Base-by-base conservation (phyloP, 495 filamentous ascomycete species). In the Penicillium steckii region DNA sequence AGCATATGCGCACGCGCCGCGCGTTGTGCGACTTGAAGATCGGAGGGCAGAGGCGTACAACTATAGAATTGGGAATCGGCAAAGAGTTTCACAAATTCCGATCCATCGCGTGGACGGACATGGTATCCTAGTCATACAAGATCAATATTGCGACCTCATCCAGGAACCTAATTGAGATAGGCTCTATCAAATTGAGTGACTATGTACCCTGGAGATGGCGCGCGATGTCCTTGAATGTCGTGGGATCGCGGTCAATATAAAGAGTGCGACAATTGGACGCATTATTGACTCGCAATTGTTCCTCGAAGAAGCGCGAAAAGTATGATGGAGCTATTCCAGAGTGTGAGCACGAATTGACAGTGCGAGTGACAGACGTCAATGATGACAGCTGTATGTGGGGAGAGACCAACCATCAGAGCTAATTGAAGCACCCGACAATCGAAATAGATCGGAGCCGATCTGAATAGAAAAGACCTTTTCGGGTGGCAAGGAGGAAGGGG, bases 61-160 rank as follows among this genome's bases (percentile, higher is more conserved):
- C 80, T 89, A 71, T 97, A 98, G 72, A 97, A 98, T 64, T 97
- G 94, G 3, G 93, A 89, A 65, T 98, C 93, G 26, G 93, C 90
- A 69, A 96, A 97, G 37, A 97, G 78, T 42, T 86, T 89, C 57
- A 97, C 94, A 62, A 89, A 96, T 67, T 96, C 86, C 21, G 82
- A 77, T 35, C 87, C 86, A 72, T 96, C 88, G 48, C 80, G 78
- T n/a, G 93, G 94, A 26, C 77, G 74, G 52, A 96, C 79, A 69
- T 95, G 85, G 70, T 98, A 98, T 10, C 93, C 83, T 85, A 42
- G 8, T 13, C 18, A 12, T 41, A 15, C 35, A 8, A 1, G 8
- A 37, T 64, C 50, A 65, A 50, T 33, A 7, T 27, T 29, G 27
- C 8, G 27, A 17, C 25, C 15, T 15, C 10, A 12, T 9, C 17